Evolutionary conservation across 768 basidiomycete genomes (phyloP).

Genomic region (Lentinula aciculospora): DNA sequence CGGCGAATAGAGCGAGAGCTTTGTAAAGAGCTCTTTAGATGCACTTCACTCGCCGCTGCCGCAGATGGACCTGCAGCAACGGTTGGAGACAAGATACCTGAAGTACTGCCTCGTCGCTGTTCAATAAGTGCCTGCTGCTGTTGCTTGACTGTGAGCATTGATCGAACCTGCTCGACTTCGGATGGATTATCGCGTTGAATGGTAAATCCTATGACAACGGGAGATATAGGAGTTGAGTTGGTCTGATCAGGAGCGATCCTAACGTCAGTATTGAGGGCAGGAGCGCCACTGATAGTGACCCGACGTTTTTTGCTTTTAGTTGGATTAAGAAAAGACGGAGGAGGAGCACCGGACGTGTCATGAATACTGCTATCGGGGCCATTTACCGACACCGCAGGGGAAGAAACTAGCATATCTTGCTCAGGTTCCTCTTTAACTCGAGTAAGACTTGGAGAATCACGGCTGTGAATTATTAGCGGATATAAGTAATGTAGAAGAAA

Average conservation of each 20-base stretch:
- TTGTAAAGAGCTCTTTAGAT: slow-evolving; percentile 21
- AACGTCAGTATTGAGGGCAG: slow-evolving; percentile 48
- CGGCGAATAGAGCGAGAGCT: slow-evolving; percentile 24
- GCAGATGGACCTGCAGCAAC: slow-evolving; percentile 20
- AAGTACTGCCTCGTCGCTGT: slow-evolving; percentile 60
- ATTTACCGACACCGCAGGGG: slow-evolving; percentile 23
- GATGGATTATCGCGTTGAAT: slow-evolving; percentile 53
- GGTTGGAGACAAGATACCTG: slow-evolving; percentile 30
- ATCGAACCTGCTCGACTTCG: slow-evolving; percentile 57
- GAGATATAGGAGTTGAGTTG: slow-evolving; percentile 55
- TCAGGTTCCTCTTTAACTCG: slow-evolving; percentile 65
- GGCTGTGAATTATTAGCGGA: slow-evolving; percentile 22
- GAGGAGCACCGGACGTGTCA: slow-evolving; percentile 25
- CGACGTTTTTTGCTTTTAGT: slow-evolving; percentile 60
- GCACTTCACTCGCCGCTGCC: slow-evolving; percentile 17
- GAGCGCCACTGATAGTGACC: slow-evolving; percentile 61
- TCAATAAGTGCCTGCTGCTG: slow-evolving; percentile 69
- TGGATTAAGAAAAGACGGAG: slow-evolving; percentile 36
- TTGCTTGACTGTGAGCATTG: slow-evolving; percentile 59
- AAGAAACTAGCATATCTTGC: slow-evolving; percentile 35
- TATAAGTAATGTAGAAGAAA: slow-evolving; percentile 14
- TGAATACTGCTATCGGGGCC: slow-evolving; percentile 16
- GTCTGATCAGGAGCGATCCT: slow-evolving; percentile 34
- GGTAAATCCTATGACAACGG: slow-evolving; percentile 59
- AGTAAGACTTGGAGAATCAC: slow-evolving; percentile 38